Evolutionary conservation across 2,329 filamentous ascomycete species (phyloP), one percentile per base, ranked within the genome.

Genomic region (Talaromyces sp.): DNA sequence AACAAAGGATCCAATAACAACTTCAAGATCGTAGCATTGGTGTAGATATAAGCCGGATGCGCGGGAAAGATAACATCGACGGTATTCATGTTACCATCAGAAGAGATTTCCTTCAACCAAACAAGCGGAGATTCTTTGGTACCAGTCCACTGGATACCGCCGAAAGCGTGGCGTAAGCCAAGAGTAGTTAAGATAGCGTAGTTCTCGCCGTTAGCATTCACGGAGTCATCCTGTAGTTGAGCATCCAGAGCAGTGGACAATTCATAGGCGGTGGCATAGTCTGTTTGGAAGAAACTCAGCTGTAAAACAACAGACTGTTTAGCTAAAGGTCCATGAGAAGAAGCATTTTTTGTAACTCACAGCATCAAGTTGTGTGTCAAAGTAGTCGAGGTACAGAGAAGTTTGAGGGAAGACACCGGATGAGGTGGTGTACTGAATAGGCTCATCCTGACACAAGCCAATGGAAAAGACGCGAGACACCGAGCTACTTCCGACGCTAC

Each of bases 161-260:
- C 83, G 67, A 84, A 84, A 1, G 79, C 80, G 63, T 87, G 84
- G 22, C 84, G 81, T 15, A 79, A 77, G 17, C 81, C 80, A 1
- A 86, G 77, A 3, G 83, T 81, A 4, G 84, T 82, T 59, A 86
- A 77, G 3, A 77, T 77, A 15, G 80, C 72, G 66, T 85, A 85
- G 65, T 85, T 75, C 45, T 81, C 71, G 1, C 83, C 83, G 39
- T 77, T 81, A 4, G 76, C 78, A 35, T 73, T 74, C 49, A 75
- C 71, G 1, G 83, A 83, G 65, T 85, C 83, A 0, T 62, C 67
- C 0, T 74, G 72, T 22, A 85, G 76, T 65, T 77, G 74, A 13
- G 70, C 67, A 65, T 85, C 83, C 37, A 85, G 74, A 8, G 72
- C 69, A 1, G 71, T 70, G 0, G 78, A 78, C 2, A 81, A 67